These are phyloP conservation scores for Phytophthora citrophthora DNA, from an alignment of 352 stramenopile species.

Conservation along the genomic window DNA sequence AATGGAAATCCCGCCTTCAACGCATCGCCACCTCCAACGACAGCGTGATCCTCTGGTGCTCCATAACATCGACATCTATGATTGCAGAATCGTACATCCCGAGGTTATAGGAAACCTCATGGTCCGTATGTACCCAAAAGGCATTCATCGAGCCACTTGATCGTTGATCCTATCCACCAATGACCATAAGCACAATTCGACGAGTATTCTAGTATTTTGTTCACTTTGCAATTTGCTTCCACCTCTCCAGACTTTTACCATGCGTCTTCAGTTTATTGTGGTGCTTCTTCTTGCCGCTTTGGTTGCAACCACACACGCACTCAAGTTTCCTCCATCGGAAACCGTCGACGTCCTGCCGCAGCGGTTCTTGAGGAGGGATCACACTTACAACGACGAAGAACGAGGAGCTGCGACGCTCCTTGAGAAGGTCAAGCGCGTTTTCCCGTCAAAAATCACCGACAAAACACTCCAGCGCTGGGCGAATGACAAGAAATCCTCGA, in stretches of 20 bases:
- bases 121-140: too few species aligned
- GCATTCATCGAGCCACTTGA: not conserved
- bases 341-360: not conserved
- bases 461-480: slow-evolving; percentile 5
- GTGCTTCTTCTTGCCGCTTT: not conserved
- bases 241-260: not conserved
- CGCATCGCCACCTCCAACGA: not conserved
- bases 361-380: not conserved
- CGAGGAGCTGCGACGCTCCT: not conserved
- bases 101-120: too few species aligned
- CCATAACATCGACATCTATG: too few species aligned
- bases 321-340: not conserved
- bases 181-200: not conserved
- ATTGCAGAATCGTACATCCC: too few species aligned
- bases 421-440: slow-evolving; percentile 1
- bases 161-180: not conserved
- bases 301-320: not conserved
- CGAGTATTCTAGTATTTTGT: not conserved
- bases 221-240: not conserved
- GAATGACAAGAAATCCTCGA: slow-evolving; percentile 2
- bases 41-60: too few species aligned
- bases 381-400: slow-evolving; percentile 3
- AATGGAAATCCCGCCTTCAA: too few species aligned
- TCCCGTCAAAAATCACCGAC: not conserved
- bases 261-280: not conserved